These are phyloP conservation scores for Syzygium syzygioides DNA, from an alignment of 441 rosid genomes.

Conservation along the genomic window DNA sequence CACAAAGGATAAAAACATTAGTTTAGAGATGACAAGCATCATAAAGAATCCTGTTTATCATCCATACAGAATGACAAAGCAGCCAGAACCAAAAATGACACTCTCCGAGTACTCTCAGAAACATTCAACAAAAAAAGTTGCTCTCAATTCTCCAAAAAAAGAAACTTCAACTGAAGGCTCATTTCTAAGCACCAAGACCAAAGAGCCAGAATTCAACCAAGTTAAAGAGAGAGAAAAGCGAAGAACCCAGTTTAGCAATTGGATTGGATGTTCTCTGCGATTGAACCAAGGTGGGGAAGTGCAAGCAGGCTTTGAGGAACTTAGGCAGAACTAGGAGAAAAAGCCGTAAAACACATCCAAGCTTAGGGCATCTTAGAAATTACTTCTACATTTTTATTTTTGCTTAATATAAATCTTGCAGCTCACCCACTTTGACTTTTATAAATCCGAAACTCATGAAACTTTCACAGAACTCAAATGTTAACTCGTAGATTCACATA, in stretches of 20 bases:
- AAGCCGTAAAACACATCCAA: background rate
- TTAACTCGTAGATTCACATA: background rate
- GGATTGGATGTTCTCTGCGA: background rate
- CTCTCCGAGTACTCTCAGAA: background rate
- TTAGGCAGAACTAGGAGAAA: background rate
- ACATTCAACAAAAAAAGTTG: background rate
- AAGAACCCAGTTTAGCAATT: background rate
- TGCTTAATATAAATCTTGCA: background rate
- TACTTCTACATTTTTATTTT: background rate
- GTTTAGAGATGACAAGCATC: too few species aligned
- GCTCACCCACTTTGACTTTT: background rate
- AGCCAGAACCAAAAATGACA: background rate
- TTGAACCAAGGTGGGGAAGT: background rate
- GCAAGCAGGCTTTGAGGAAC: background rate
- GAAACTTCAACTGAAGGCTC: background rate
- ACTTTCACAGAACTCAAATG: background rate
- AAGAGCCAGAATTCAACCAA: background rate
- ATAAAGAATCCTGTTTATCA: too few species aligned
- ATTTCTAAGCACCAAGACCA: background rate
- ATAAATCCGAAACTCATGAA: background rate
- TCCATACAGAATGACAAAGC: background rate
- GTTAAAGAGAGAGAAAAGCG: background rate
- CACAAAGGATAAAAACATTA: too few species aligned
- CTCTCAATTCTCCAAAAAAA: background rate
- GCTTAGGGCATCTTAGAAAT: fast-evolving